phyloP scores from a whole-genome alignment of 441 rosid genomes.

The Gossypium aridum region DNA sequence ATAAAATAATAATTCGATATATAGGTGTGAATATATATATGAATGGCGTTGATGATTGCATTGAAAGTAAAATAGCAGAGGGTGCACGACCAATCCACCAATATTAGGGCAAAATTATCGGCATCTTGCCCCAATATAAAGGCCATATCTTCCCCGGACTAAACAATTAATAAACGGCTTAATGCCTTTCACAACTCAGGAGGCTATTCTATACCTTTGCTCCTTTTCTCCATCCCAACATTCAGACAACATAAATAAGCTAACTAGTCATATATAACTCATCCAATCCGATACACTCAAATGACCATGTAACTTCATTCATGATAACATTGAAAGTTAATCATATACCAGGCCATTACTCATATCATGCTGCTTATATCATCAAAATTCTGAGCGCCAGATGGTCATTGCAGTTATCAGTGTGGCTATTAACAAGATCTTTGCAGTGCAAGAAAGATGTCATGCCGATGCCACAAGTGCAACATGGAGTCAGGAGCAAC shows the following conservation, averaged over 20 bases:
- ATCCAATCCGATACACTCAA: neutral
- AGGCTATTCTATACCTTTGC: neutral
- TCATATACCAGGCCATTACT: neutral
- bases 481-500: neutral
- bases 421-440: neutral
- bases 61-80: neutral
- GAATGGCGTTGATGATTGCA: neutral
- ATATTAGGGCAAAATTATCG: neutral
- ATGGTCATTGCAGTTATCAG: neutral
- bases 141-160: neutral
- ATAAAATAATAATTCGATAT: no score
- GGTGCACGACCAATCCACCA: neutral
- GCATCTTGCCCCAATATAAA: neutral
- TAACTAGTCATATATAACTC: neutral
- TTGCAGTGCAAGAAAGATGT: neutral
- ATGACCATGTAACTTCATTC: neutral
- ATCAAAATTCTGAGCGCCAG: neutral
- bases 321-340: neutral
- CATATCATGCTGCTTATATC: conserved; percentile 1
- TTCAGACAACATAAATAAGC: neutral
- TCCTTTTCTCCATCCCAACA: neutral
- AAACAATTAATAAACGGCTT: neutral
- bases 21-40: no score
- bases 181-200: neutral
- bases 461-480: neutral